Percentiles rank a stretch among this genome's conserved stretches.
phyloP scores from a whole-genome alignment of 331 rosid species.

The Arachis monticola region DNA sequence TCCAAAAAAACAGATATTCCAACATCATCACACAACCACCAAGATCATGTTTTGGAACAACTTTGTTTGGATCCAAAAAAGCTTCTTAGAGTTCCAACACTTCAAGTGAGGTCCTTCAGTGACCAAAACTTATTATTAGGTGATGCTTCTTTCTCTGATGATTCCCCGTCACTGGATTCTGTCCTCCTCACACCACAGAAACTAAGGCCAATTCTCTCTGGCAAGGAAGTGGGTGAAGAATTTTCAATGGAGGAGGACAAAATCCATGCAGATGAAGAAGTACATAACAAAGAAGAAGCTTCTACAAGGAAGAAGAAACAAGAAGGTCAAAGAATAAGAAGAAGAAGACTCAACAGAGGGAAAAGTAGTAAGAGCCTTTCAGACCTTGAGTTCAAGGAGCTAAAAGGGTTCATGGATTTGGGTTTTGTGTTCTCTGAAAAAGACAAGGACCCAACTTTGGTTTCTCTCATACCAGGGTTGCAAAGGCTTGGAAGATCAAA shows the following conservation, averaged over 20 bases:
- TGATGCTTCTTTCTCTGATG: constrained; percentile 38
- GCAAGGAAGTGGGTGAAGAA: constrained; percentile 50
- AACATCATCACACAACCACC: constrained; percentile 2
- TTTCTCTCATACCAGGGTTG: constrained; percentile 71
- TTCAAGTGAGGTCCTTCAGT: constrained; percentile 57
- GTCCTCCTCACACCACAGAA: constrained; percentile 44
- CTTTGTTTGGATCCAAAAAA: constrained; percentile 35
- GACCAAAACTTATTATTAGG: constrained; percentile 43
- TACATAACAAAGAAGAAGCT: background rate
- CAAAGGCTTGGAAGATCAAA: constrained; percentile 52
- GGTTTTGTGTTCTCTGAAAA: constrained; percentile 79
- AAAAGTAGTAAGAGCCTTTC: constrained; percentile 57
- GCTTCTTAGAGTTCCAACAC: constrained; percentile 32
- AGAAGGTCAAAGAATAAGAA: constrained; percentile 8
- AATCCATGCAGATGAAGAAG: background rate
- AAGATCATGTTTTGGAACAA: background rate
- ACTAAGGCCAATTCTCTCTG: constrained; percentile 57
- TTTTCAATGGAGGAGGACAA: constrained; percentile 26
- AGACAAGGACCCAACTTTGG: constrained; percentile 60
- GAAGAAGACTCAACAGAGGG: constrained; percentile 16
- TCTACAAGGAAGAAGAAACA: background rate
- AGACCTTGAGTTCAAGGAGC: constrained; percentile 76
- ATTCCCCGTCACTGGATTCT: constrained; percentile 54
- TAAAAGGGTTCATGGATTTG: constrained; percentile 88
- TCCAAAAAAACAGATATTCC: constrained; percentile 30